Evolutionary conservation across 139 green algal species (phyloP).

Genomic region (Coccomyxa sp.): DNA sequence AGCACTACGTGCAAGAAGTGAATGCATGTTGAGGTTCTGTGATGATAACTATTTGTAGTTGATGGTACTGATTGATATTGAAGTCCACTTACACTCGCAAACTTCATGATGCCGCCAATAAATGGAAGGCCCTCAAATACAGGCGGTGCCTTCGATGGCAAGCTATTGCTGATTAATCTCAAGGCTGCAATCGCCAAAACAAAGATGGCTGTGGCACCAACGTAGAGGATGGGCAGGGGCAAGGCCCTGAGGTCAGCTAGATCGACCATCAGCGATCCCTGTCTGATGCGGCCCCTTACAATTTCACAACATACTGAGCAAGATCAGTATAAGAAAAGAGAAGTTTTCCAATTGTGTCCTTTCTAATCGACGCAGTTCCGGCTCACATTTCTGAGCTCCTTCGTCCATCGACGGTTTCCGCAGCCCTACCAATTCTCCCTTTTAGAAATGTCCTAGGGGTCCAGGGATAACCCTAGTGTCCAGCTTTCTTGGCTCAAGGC

Average conservation of each 20-base stretch:
- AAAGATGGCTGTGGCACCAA: slow-evolving; percentile 8
- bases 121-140: slow-evolving; percentile 82
- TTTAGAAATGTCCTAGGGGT: background rate
- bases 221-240: slow-evolving; percentile 15
- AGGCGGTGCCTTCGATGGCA: slow-evolving; percentile 58
- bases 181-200: slow-evolving; percentile 35
- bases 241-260: slow-evolving; percentile 3
- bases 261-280: too few relatives aligned
- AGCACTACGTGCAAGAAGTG: background rate
- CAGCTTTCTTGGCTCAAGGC: too few relatives aligned
- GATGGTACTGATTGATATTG: background rate
- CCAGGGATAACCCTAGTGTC: too few relatives aligned
- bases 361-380: too few relatives aligned
- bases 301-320: background rate
- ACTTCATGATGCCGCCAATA: slow-evolving; percentile 93
- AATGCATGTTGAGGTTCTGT: background rate
- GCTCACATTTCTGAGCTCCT: background rate
- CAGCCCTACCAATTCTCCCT: background rate
- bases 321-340: background rate
- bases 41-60: background rate
- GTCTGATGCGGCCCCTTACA: background rate
- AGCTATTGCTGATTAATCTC: slow-evolving; percentile 27
- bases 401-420: background rate
- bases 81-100: slow-evolving; percentile 58
- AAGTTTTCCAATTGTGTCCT: background rate